These are phyloP conservation scores for Heterobasidion parviporum DNA, from an alignment of 1,284 basidiomycete genomes.

Conservation along the genomic window DNA sequence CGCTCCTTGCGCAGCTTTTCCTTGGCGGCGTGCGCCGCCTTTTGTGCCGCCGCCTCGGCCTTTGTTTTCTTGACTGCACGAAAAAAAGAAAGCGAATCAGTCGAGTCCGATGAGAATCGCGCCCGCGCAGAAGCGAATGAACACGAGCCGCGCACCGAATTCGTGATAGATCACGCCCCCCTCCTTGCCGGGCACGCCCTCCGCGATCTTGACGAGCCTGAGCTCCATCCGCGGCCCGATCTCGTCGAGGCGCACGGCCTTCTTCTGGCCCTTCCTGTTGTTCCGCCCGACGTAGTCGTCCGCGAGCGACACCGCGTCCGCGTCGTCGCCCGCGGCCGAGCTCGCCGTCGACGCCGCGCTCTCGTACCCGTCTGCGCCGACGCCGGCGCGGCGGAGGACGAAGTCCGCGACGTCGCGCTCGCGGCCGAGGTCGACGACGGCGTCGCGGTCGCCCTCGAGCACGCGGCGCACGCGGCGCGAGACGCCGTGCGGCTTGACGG, in stretches of 20 bases:
- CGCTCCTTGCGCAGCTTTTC: constrained; percentile 69
- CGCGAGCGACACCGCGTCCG: constrained; percentile 73
- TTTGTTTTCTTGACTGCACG: constrained; percentile 75
- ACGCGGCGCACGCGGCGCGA: constrained; percentile 88
- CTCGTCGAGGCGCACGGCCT: constrained; percentile 89
- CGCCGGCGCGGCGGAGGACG: constrained; percentile 67
- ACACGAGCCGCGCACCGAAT: constrained; percentile 56
- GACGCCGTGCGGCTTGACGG: constrained; percentile 91
- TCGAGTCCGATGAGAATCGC: not conserved
- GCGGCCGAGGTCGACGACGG: constrained; percentile 73
- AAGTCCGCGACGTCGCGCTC: constrained; percentile 97
- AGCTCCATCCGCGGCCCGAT: constrained; percentile 95
- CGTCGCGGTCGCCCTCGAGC: constrained; percentile 58
- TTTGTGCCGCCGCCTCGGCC: constrained; percentile 57
- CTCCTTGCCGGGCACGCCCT: constrained; percentile 87
- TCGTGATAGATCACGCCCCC: constrained; percentile 88
- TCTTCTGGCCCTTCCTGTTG: constrained; percentile 84
- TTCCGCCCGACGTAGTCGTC: constrained; percentile 94
- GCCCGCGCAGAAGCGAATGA: not conserved
- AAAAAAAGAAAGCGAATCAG: not conserved
- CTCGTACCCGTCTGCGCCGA: constrained; percentile 76
- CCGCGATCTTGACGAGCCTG: constrained; percentile 87
- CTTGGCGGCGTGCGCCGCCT: constrained; percentile 69
- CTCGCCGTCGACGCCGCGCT: constrained; percentile 67
- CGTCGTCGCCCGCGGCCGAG: constrained; percentile 74